Conservation (phyloP, 2,329 filamentous ascomycete genomes). For the Diatrype stigma region DNA sequence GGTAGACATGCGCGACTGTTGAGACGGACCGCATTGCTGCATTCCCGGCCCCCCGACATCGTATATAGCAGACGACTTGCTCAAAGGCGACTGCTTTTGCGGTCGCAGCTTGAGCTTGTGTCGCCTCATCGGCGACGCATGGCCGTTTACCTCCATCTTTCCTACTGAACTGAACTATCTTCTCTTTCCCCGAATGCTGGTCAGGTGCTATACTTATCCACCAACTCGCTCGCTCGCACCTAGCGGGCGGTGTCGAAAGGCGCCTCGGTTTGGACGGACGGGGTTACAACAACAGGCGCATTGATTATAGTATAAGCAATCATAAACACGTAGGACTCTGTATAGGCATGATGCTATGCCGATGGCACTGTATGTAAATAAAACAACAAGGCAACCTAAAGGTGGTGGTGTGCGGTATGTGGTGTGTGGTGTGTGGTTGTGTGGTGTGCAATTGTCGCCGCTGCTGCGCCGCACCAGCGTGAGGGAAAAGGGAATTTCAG, state of each 20-base stretch:
- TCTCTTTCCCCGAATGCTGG: neutral
- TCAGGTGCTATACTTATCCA: neutral
- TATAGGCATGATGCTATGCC: neutral
- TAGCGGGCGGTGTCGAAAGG: neutral
- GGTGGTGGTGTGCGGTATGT: neutral
- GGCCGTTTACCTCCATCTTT: neutral
- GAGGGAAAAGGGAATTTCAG: neutral
- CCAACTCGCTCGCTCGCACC: neutral
- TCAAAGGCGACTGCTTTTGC: neutral
- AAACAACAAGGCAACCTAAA: neutral
- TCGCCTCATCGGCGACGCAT: neutral
- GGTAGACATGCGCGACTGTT: slow-evolving; percentile 19
- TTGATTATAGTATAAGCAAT: neutral
- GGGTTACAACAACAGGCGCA: neutral
- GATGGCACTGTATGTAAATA: neutral
- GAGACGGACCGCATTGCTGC: neutral
- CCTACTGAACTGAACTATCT: neutral
- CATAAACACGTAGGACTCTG: neutral
- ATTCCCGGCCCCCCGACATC: neutral
- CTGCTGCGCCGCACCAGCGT: neutral
- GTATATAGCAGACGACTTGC: neutral
- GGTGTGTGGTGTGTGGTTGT: neutral
- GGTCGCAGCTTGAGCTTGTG: neutral
- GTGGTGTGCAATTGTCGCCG: neutral
- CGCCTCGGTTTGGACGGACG: neutral